Conservation (phyloP, 108 stramenopile species). For the Fragilaria crotonensis region DNA sequence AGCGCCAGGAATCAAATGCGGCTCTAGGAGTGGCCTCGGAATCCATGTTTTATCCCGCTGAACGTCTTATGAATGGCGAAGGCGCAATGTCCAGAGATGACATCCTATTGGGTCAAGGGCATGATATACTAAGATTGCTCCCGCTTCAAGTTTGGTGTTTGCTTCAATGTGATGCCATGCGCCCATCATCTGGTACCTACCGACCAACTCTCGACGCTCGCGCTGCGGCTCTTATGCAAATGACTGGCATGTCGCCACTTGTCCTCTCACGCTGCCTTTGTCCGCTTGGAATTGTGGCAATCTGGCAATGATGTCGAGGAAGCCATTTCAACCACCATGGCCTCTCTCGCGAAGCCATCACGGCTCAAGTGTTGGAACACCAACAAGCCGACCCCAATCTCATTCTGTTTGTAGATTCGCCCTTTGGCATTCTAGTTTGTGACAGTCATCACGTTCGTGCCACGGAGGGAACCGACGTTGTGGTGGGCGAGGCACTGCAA, state of each 20-base stretch:
- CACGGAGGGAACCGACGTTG: background rate
- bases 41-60: conserved; percentile 16
- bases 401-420: conserved; percentile 33
- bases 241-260: conserved; percentile 41
- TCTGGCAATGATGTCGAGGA: background rate
- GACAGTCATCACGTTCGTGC: background rate
- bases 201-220: conserved; percentile 36
- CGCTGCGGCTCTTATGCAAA: conserved; percentile 27
- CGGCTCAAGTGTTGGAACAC: conserved; percentile 4
- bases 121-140: conserved; percentile 16
- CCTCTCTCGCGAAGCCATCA: conserved; percentile 13
- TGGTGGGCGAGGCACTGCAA: conserved; percentile 4
- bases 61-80: conserved; percentile 30
- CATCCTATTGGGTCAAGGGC: conserved; percentile 44
- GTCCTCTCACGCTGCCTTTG: conserved; percentile 29
- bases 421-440: conserved; percentile 8
- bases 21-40: background rate
- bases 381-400: conserved; percentile 1
- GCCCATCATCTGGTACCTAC: conserved; percentile 17
- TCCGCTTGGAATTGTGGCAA: conserved; percentile 39
- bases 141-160: conserved; percentile 33
- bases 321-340: conserved; percentile 14
- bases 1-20: background rate
- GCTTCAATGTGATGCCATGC: conserved; percentile 47
- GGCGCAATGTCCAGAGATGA: conserved; percentile 26